Evolutionary conservation across 2,329 filamentous ascomycete genomes (phyloP).

Genomic region (Aspergillus spinulosporus): DNA sequence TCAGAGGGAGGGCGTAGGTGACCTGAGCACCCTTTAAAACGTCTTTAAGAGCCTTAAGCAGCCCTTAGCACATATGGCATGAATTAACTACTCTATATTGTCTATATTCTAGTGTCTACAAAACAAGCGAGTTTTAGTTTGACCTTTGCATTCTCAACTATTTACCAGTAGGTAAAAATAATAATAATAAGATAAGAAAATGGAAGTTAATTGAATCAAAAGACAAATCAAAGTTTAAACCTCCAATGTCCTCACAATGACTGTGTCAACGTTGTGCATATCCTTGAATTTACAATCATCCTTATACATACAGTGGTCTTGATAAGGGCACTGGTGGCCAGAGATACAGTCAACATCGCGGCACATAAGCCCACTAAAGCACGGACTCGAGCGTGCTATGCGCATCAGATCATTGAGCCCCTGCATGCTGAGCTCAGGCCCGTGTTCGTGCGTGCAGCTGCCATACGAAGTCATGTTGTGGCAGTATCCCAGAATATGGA

Average conservation of each 20-base stretch:
- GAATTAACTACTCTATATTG: too few species aligned
- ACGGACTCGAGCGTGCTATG: constrained; percentile 34
- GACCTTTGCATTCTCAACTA: too few species aligned
- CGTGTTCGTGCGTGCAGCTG: constrained; percentile 32
- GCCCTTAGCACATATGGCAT: too few species aligned
- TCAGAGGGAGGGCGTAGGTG: too few species aligned
- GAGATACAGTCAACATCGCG: constrained; percentile 28
- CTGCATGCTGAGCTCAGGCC: constrained; percentile 16
- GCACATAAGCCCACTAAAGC: constrained; percentile 31
- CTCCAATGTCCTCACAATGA: background rate
- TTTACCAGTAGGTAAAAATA: too few species aligned
- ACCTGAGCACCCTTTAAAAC: too few species aligned
- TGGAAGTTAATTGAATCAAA: too few species aligned
- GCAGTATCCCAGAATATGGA: constrained; percentile 32
- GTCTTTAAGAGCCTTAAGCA: too few species aligned
- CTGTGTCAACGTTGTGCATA: constrained; percentile 26
- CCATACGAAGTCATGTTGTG: constrained; percentile 6
- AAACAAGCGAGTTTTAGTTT: too few species aligned
- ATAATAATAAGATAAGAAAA: too few species aligned
- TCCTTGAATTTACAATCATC: constrained; percentile 25
- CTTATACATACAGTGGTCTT: constrained; percentile 11
- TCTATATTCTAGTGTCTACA: too few species aligned
- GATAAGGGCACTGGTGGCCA: constrained; percentile 31
- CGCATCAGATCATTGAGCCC: constrained; percentile 31
- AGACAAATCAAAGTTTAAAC: background rate